phyloP scores from a whole-genome alignment of 73 alveolate genomes.

The Paramecium sonneborni region DNA sequence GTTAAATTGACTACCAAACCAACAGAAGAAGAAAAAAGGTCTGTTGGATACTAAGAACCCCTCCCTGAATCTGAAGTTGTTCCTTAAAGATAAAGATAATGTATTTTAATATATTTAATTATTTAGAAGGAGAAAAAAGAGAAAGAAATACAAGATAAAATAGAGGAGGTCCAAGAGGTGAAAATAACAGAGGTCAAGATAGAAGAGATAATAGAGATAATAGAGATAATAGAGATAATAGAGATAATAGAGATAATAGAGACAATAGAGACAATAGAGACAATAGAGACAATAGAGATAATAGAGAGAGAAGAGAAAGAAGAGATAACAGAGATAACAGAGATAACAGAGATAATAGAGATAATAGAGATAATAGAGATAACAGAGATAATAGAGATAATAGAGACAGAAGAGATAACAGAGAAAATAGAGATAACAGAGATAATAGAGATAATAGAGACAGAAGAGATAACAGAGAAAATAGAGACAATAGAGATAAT shows the following conservation, averaged over 20 bases:
- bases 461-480: background rate
- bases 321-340: constrained; percentile 42
- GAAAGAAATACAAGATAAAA: constrained; percentile 27
- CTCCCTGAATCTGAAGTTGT: constrained; percentile 57
- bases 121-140: constrained; percentile 7
- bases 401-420: background rate
- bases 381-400: background rate
- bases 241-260: background rate
- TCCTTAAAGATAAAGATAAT: constrained; percentile 48
- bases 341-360: constrained; percentile 48
- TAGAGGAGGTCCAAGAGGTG: constrained; percentile 49
- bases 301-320: background rate
- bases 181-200: background rate
- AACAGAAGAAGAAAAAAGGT: background rate
- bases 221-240: background rate
- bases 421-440: background rate
- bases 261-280: background rate
- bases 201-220: constrained; percentile 19
- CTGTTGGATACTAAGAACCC: constrained; percentile 38
- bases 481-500: background rate
- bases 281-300: background rate
- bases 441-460: background rate
- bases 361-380: background rate
- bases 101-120: background rate
- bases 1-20: constrained; percentile 42